Percentiles rank a stretch among this genome's conserved stretches.
Evolutionary conservation across 345 rosid species (phyloP).

Genomic region (Tarenaya hassleriana): DNA sequence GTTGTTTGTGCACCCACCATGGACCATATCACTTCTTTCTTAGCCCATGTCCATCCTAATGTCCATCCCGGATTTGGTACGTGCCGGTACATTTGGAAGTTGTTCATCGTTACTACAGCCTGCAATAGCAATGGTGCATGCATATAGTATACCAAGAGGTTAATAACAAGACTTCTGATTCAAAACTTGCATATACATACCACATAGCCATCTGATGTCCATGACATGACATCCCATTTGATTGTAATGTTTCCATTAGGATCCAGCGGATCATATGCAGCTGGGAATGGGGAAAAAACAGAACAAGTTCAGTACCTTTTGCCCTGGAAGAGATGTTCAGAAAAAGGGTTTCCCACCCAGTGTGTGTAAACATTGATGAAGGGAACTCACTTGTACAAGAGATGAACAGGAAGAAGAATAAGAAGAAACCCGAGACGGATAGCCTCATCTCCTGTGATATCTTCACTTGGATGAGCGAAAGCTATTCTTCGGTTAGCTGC

Average conservation of each 20-base stretch:
- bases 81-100: constrained; percentile 76
- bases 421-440: constrained; percentile 20
- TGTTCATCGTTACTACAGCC: constrained; percentile 70
- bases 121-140: no score
- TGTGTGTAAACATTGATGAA: neutral
- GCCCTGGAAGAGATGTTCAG: neutral
- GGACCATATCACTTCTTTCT: constrained; percentile 83
- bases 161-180: constrained; percentile 5
- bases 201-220: constrained; percentile 85
- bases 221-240: constrained; percentile 85
- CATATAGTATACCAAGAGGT: constrained; percentile 8
- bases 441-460: constrained; percentile 34
- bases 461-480: no score
- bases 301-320: constrained; percentile 3
- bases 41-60: constrained; percentile 86
- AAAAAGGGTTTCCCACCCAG: no score
- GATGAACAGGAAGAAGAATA: constrained; percentile 34
- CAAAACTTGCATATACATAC: constrained; percentile 40
- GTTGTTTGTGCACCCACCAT: constrained; percentile 76
- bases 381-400: constrained; percentile 39
- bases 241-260: constrained; percentile 78
- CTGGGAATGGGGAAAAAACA: constrained; percentile 37
- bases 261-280: constrained; percentile 92
- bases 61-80: constrained; percentile 78
- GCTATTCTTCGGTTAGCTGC: no score